A percentile compares a stretch with the other conserved stretches of the same genome.
Conservation (phyloP, 257 asterid species). For the Solanum appendiculatum region DNA sequence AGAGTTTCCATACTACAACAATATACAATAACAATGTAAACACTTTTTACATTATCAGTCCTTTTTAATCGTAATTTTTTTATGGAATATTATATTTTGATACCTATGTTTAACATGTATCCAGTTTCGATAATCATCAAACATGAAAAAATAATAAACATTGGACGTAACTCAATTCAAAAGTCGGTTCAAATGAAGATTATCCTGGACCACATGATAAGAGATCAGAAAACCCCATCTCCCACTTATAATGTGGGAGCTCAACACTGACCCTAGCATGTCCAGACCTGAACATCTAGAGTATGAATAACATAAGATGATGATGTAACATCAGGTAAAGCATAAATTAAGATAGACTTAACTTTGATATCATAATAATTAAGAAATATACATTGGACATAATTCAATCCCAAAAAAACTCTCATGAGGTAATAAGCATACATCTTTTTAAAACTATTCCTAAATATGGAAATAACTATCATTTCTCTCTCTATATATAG, state of each 20-base stretch:
- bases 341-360: background rate
- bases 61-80: too few relatives aligned
- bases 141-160: background rate
- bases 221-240: background rate
- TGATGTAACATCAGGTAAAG: background rate
- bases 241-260: background rate
- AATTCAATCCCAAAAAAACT: background rate
- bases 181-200: background rate
- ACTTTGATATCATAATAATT: background rate
- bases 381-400: background rate
- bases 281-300: background rate
- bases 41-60: too few relatives aligned
- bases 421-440: too few relatives aligned
- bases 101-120: background rate
- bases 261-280: background rate
- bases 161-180: background rate
- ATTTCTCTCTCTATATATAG: background rate
- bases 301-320: background rate
- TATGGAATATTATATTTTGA: too few relatives aligned
- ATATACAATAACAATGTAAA: background rate
- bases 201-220: background rate
- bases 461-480: too few relatives aligned
- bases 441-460: rapidly evolving
- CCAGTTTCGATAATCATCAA: too few relatives aligned
- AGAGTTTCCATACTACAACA: background rate